Evolutionary conservation across 805 yeast species (phyloP), one percentile per base, ranked within the genome.

Genomic region (Metschnikowia koreensis): DNA sequence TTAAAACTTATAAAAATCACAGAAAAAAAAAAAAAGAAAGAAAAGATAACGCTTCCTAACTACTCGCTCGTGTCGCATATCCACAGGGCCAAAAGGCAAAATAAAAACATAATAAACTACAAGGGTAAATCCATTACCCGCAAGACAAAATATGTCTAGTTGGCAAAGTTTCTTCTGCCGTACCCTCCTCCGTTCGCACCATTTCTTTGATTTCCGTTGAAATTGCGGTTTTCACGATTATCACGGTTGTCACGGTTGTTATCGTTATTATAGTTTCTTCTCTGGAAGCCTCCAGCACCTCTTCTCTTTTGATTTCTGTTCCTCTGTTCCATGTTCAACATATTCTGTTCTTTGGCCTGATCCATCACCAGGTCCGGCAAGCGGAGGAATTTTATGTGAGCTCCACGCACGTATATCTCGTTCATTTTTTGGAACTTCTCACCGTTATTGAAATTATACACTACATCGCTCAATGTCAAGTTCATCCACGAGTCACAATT

Each of bases 401-500:
- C 86, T 41, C 97, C 97, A 66, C 92, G 84, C 38, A 92, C 81
- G 65, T 91, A 92, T 51, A 86, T 79, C 61, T 89, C 96, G 3
- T 84, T 81, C 43, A 87, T 69, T 63, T 85, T 84, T 48, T 78
- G 67, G 66, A 81, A 87, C 48, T 74, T 75, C 57, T 80, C 83
- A 38, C 88, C 93, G 58, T 77, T 64, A 40, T 82, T 74, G 60
- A 82, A 81, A 13, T 84, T 79, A 64, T 84, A 87, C 44, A 84
- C 81, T 13, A 86, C 97, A 56, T 91, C 84, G 34, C 77, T 77
- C 48, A 94, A 76, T 1, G 96, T 88, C 58, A 94, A 76, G 68
- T 94, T 94, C 99, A 94, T 94, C 91, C 96, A 89, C 38, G 89
- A 84, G 67, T 94, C 99, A 61, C 96, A 90, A 64, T 89, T 87